These are phyloP conservation scores for Apiospora phragmitis DNA, from an alignment of 2,329 filamentous ascomycete species.

Conservation along the genomic window DNA sequence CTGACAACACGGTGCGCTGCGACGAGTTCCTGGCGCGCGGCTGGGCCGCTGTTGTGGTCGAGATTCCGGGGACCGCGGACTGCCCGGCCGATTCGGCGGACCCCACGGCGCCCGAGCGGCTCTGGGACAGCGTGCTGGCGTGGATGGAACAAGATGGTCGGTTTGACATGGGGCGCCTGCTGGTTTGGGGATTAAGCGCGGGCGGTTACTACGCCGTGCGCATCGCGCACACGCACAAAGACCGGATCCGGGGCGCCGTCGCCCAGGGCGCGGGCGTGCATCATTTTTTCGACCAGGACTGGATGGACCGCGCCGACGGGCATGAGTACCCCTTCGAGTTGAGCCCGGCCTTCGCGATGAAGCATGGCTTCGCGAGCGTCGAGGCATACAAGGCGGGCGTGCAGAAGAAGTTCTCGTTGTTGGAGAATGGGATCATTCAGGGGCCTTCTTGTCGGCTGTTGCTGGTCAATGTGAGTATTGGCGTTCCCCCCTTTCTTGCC, in stretches of 20 bases:
- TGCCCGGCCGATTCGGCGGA: conserved; percentile 65
- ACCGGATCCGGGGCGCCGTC: conserved; percentile 53
- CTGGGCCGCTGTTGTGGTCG: conserved; percentile 62
- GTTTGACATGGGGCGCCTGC: conserved; percentile 58
- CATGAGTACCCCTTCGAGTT: conserved; percentile 67
- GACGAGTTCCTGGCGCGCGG: conserved; percentile 63
- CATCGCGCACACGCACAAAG: conserved; percentile 65
- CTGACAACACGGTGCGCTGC: conserved; percentile 61
- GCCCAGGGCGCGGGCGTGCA: conserved; percentile 66
- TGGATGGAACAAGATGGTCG: conserved; percentile 51
- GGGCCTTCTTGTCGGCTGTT: conserved; percentile 57
- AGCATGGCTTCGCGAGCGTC: conserved; percentile 60
- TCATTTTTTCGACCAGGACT: conserved; percentile 59
- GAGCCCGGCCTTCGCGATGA: conserved; percentile 56
- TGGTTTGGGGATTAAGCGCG: conserved; percentile 65
- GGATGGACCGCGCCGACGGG: conserved; percentile 62
- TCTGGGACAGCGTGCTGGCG: conserved; percentile 62
- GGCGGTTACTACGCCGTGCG: conserved; percentile 70
- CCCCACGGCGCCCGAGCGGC: conserved; percentile 57
- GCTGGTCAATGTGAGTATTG: conserved; percentile 55
- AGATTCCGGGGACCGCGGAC: conserved; percentile 69
- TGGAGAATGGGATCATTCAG: conserved; percentile 59
- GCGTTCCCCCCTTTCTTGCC: too few species aligned
- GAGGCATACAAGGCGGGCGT: conserved; percentile 56
- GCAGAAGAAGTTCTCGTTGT: conserved; percentile 62